These are phyloP conservation scores for Pseudogymnoascus destructans DNA, from an alignment of 2,329 filamentous ascomycete species.

Conservation along the genomic window DNA sequence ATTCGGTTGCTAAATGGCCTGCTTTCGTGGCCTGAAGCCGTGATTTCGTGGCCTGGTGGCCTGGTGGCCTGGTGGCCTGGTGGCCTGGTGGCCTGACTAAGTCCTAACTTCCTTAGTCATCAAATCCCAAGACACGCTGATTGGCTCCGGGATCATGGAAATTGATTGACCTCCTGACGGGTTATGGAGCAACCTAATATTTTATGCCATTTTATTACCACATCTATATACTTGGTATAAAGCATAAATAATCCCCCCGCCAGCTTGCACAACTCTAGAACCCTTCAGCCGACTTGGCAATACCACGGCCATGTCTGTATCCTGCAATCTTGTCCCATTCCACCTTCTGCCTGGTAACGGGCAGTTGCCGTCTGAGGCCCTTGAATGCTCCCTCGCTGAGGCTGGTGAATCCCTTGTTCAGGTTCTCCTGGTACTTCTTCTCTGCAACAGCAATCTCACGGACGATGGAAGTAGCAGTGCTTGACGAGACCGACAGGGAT, in stretches of 20 bases:
- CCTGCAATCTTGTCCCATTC: conserved; percentile 98
- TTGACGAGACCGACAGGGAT: conserved; percentile 46
- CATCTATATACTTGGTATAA: conserved; percentile 7
- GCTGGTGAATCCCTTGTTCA: conserved; percentile 79
- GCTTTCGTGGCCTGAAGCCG: background rate
- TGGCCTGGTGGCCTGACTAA: background rate
- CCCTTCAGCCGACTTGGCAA: conserved; percentile 36
- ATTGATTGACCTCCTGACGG: background rate
- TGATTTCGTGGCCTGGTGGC: background rate
- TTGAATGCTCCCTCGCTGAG: conserved; percentile 95
- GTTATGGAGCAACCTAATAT: conserved; percentile 1
- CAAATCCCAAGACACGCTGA: background rate
- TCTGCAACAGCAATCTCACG: conserved; percentile 68
- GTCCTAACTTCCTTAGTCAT: no score
- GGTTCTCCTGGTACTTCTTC: conserved; percentile 89
- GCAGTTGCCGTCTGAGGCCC: conserved; percentile 77
- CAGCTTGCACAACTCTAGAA: background rate
- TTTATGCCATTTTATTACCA: conserved; percentile 3
- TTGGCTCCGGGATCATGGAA: background rate
- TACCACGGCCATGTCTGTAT: conserved; percentile 74
- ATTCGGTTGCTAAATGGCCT: no score
- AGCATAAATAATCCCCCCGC: conserved; percentile 1
- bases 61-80: background rate
- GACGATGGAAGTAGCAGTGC: conserved; percentile 47
- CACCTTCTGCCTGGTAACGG: conserved; percentile 95